Evolutionary conservation across 371 early-diverging fungal genomes (phyloP).

Genomic region (Nematocida sp.): DNA sequence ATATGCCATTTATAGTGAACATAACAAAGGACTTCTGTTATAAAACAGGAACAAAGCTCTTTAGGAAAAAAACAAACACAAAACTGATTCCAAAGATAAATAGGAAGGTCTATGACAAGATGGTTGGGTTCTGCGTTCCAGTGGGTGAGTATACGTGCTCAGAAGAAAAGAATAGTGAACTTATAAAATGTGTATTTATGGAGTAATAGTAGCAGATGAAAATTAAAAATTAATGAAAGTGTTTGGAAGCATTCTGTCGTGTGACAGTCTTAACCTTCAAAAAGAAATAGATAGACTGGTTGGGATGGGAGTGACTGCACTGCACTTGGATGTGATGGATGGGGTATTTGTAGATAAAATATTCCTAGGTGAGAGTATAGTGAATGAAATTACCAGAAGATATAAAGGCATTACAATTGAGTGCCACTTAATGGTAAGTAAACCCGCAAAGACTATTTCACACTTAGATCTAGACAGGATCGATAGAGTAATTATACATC

Average conservation of each 20-base stretch:
- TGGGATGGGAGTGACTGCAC: slow-evolving; percentile 38
- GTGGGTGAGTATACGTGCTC: slow-evolving; percentile 32
- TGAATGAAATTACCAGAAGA: slow-evolving; percentile 61
- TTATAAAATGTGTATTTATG: slow-evolving; percentile 20
- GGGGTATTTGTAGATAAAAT: slow-evolving; percentile 65
- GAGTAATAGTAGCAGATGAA: neutral
- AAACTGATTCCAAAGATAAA: neutral
- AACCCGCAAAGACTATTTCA: slow-evolving; percentile 56
- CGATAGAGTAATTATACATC: slow-evolving; percentile 57
- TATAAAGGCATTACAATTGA: slow-evolving; percentile 63
- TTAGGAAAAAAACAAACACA: neutral
- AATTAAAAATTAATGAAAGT: slow-evolving; percentile 6
- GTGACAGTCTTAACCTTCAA: slow-evolving; percentile 41
- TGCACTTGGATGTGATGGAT: slow-evolving; percentile 69
- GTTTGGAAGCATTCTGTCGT: slow-evolving; percentile 43
- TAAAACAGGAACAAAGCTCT: slow-evolving; percentile 43
- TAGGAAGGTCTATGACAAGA: slow-evolving; percentile 8
- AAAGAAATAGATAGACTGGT: slow-evolving; percentile 51
- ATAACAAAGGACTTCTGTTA: slow-evolving; percentile 53
- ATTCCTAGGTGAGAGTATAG: slow-evolving; percentile 62
- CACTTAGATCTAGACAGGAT: slow-evolving; percentile 52
- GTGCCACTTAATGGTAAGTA: slow-evolving; percentile 67
- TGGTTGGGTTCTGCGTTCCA: slow-evolving; percentile 35
- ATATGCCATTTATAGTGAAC: slow-evolving; percentile 25
- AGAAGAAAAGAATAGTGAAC: slow-evolving; percentile 46